Conservation (phyloP, 2,329 filamentous ascomycete species). For the Penicillium fuscoglaucum region DNA sequence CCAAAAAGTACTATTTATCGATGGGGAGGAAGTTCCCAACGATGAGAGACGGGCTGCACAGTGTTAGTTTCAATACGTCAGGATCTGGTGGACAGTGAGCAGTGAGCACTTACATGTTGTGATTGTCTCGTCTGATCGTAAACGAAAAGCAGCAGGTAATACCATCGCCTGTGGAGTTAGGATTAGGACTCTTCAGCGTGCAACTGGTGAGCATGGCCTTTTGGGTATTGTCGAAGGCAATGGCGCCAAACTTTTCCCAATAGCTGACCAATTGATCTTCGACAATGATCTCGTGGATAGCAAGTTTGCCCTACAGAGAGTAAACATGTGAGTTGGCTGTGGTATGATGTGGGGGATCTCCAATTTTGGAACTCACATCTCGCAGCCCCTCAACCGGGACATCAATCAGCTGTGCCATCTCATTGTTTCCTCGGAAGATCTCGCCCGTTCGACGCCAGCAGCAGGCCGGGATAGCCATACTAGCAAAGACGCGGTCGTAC, state of each 20-base stretch:
- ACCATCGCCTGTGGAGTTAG: conserved; percentile 66
- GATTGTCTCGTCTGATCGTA: conserved; percentile 88
- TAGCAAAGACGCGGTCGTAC: conserved; percentile 96
- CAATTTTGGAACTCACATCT: conserved; percentile 65
- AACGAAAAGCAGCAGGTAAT: conserved; percentile 97
- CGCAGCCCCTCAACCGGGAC: conserved; percentile 86
- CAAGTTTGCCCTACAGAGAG: conserved; percentile 74
- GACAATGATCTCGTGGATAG: conserved; percentile 91
- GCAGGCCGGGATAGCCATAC: conserved; percentile 97
- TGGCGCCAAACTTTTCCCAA: conserved; percentile 98
- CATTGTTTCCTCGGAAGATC: conserved; percentile 95
- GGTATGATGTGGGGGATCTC: neutral
- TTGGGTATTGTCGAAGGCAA: conserved; percentile 90
- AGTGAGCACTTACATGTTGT: conserved; percentile 78
- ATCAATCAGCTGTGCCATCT: conserved; percentile 95
- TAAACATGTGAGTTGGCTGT: neutral
- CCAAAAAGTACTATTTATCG: conserved; percentile 35
- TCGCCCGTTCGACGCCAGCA: conserved; percentile 96
- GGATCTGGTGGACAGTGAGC: neutral
- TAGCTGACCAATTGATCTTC: conserved; percentile 95
- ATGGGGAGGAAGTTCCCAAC: conserved; percentile 93
- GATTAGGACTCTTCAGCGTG: conserved; percentile 77
- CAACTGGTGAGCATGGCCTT: conserved; percentile 96
- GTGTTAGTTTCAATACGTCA: conserved; percentile 7
- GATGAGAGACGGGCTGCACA: conserved; percentile 78